Evolutionary conservation across 1,139 yeast genomes (phyloP).

Genomic region (Debaryomyces udenii): DNA sequence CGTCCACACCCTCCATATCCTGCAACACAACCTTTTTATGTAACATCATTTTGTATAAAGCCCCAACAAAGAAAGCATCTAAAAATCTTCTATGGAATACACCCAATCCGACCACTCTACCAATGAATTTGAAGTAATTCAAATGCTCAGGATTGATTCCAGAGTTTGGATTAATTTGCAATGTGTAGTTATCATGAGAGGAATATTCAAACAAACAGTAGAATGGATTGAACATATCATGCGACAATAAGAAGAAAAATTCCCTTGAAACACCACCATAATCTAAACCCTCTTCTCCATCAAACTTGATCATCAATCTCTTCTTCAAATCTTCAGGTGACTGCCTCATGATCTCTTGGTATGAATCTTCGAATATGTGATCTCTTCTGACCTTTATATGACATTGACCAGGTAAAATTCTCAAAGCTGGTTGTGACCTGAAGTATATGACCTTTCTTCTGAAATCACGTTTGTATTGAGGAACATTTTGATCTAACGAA

Average conservation of each 20-base stretch:
- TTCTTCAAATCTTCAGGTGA: conserved; percentile 97
- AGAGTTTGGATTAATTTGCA: conserved; percentile 97
- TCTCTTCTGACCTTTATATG: conserved; percentile 97
- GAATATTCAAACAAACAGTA: conserved; percentile 96
- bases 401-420: conserved; percentile 97
- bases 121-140: conserved; percentile 96
- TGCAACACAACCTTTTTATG: conserved; percentile 91
- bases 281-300: conserved; percentile 98
- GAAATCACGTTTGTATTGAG: conserved; percentile 98
- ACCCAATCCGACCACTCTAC: conserved; percentile 97
- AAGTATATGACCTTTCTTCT: conserved; percentile 95
- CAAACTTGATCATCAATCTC: conserved; percentile 96
- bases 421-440: conserved; percentile 96
- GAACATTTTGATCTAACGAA: conserved; percentile 95
- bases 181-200: conserved; percentile 95
- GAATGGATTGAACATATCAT: conserved; percentile 98
- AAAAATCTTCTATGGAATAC: conserved; percentile 97
- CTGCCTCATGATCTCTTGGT: conserved; percentile 98
- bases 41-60: conserved; percentile 96
- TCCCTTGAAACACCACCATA: conserved; percentile 99
- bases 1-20: conserved; percentile 99
- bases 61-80: conserved; percentile 98
- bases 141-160: conserved; percentile 97
- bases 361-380: conserved; percentile 95
- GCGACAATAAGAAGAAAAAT: conserved; percentile 92